Conservation (phyloP, 495 filamentous ascomycete species). For the Penicillium bialowiezense region DNA sequence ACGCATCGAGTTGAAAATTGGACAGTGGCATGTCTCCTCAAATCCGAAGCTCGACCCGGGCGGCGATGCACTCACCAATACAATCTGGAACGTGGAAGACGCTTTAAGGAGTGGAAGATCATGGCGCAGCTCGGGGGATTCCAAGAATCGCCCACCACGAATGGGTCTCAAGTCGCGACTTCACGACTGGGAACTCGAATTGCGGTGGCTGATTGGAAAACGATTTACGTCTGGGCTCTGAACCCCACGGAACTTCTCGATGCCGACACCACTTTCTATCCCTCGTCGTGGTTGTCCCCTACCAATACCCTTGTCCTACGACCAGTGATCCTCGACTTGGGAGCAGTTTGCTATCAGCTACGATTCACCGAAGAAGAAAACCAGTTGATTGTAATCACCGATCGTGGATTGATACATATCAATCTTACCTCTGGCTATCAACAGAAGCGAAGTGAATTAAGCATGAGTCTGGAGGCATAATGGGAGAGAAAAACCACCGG, state of each 20-base stretch:
- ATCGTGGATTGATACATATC: slow-evolving; percentile 44
- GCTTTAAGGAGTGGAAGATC: slow-evolving; percentile 33
- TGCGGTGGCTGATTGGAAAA: slow-evolving; percentile 46
- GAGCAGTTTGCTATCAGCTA: slow-evolving; percentile 43
- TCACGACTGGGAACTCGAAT: slow-evolving; percentile 39
- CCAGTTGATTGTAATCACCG: slow-evolving; percentile 44
- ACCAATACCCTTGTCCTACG: slow-evolving; percentile 27
- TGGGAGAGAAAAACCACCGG: too few species aligned
- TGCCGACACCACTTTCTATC: slow-evolving; percentile 29
- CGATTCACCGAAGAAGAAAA: slow-evolving; percentile 37
- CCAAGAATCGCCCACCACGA: slow-evolving; percentile 30
- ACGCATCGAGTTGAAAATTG: slow-evolving; percentile 38
- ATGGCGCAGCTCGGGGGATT: slow-evolving; percentile 44
- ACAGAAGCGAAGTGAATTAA: not conserved
- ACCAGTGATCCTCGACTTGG: slow-evolving; percentile 31
- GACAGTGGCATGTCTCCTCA: slow-evolving; percentile 42
- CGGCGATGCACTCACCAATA: slow-evolving; percentile 33
- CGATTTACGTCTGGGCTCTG: slow-evolving; percentile 44
- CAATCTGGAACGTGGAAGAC: slow-evolving; percentile 44
- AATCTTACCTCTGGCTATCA: slow-evolving; percentile 26
- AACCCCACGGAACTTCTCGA: slow-evolving; percentile 35
- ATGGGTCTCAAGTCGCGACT: slow-evolving; percentile 42
- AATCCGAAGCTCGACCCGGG: slow-evolving; percentile 25
- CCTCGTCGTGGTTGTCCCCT: slow-evolving; percentile 20
- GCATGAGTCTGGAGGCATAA: too few species aligned